These are phyloP conservation scores for Trichosphaerium sp. DNA, from an alignment of 78 protist genomes.

Conservation along the genomic window DNA sequence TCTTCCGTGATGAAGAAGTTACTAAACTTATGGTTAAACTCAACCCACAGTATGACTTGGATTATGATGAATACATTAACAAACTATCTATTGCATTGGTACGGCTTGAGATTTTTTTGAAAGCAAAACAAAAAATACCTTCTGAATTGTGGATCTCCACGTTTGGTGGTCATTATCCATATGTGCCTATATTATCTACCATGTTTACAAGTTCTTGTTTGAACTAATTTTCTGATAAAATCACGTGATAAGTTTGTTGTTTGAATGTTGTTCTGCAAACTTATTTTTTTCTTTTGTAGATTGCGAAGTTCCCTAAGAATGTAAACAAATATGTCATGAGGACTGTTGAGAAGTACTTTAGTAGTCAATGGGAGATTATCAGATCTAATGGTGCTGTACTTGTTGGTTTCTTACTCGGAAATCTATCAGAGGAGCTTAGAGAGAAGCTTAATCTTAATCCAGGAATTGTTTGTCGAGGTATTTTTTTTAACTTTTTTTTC, in stretches of 20 bases:
- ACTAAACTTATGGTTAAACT: neutral
- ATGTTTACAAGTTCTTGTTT: neutral
- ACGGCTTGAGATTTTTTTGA: neutral
- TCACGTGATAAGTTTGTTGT: too few species aligned
- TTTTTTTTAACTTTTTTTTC: neutral
- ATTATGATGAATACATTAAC: constrained; percentile 30
- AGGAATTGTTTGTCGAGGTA: constrained; percentile 6
- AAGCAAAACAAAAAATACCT: neutral
- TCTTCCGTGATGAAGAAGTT: constrained; percentile 19
- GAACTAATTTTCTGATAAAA: neutral
- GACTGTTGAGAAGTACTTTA: constrained; percentile 6
- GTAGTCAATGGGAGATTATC: constrained; percentile 13
- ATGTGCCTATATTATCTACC: neutral
- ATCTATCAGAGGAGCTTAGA: constrained; percentile 30
- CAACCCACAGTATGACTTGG: neutral
- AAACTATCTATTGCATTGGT: constrained; percentile 37
- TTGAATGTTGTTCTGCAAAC: neutral
- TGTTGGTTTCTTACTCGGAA: constrained; percentile 40
- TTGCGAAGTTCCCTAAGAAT: constrained; percentile 23
- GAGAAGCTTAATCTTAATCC: constrained; percentile 10
- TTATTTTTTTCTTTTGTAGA: neutral
- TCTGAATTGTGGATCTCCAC: neutral
- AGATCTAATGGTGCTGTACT: constrained; percentile 31
- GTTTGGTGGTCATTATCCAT: neutral
- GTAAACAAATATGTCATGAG: constrained; percentile 40